These are phyloP conservation scores for Limonium bicolor DNA, from an alignment of 148 eudicot genomes.

Conservation along the genomic window DNA sequence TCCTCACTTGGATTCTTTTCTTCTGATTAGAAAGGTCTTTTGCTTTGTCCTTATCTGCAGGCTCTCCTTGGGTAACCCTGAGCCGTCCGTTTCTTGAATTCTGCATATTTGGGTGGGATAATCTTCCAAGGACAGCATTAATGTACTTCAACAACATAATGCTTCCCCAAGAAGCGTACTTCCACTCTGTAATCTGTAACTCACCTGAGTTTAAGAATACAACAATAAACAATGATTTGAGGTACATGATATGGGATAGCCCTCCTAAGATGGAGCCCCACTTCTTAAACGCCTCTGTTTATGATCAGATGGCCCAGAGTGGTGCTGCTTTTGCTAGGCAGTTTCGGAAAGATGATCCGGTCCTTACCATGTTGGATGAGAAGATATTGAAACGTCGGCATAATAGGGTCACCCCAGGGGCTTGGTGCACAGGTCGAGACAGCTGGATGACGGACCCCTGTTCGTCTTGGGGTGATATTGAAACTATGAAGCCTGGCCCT, in stretches of 20 bases:
- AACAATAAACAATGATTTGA: conserved; percentile 63
- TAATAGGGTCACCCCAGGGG: conserved; percentile 57
- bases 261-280: conserved; percentile 95
- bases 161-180: conserved; percentile 78
- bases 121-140: conserved; percentile 78
- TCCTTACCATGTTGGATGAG: conserved; percentile 59
- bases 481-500: conserved; percentile 48
- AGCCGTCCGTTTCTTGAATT: conserved; percentile 70
- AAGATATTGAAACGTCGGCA: conserved; percentile 52
- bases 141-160: conserved; percentile 73
- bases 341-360: conserved; percentile 45
- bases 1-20: too few species aligned
- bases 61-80: conserved; percentile 82
- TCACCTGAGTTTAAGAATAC: conserved; percentile 72
- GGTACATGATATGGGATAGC: conserved; percentile 89
- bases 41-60: conserved; percentile 20
- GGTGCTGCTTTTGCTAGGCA: conserved; percentile 90
- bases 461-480: conserved; percentile 65
- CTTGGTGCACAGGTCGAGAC: conserved; percentile 69
- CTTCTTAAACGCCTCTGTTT: conserved; percentile 42
- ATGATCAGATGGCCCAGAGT: conserved; percentile 58
- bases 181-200: conserved; percentile 80
- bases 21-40: too few species aligned
- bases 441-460: conserved; percentile 58
- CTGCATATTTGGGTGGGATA: conserved; percentile 80